Conservation (phyloP, 225 moss, liverwort and hornwort genomes). For the Neckera pumila region DNA sequence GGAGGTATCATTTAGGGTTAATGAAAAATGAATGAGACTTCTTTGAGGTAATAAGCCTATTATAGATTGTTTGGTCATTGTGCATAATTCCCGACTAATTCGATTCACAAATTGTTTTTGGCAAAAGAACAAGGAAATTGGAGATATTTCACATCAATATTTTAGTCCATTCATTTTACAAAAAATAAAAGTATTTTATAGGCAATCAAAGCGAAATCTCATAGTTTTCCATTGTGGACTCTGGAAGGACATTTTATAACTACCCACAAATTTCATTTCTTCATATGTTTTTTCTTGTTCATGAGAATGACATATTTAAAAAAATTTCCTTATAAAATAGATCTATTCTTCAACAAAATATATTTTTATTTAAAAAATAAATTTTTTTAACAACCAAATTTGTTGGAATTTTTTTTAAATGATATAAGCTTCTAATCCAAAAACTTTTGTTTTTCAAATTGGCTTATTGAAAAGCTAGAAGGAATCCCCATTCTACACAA, state of each 20-base stretch:
- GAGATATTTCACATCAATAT: background rate
- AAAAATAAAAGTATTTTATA: too few relatives aligned
- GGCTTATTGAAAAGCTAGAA: background rate
- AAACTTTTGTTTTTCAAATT: background rate
- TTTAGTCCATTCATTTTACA: accelerated
- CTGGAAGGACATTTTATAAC: background rate
- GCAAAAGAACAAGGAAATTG: accelerated
- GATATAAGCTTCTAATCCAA: background rate
- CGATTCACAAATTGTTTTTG: background rate
- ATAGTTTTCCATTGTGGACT: background rate
- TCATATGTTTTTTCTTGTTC: background rate
- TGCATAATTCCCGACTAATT: too few relatives aligned
- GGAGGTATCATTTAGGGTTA: background rate
- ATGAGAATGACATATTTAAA: background rate
- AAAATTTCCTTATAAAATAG: background rate
- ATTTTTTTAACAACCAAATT: background rate
- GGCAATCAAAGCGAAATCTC: too few relatives aligned
- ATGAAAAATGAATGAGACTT: background rate
- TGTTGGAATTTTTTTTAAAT: background rate
- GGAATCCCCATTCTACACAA: background rate
- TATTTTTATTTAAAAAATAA: too few relatives aligned
- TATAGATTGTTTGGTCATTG: accelerated
- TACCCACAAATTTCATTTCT: accelerated
- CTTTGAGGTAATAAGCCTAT: background rate
- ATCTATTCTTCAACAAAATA: background rate